Evolutionary conservation across 2,329 filamentous ascomycete species (phyloP), one percentile per base, ranked within the genome.

Genomic region (Talaromyces piceae): DNA sequence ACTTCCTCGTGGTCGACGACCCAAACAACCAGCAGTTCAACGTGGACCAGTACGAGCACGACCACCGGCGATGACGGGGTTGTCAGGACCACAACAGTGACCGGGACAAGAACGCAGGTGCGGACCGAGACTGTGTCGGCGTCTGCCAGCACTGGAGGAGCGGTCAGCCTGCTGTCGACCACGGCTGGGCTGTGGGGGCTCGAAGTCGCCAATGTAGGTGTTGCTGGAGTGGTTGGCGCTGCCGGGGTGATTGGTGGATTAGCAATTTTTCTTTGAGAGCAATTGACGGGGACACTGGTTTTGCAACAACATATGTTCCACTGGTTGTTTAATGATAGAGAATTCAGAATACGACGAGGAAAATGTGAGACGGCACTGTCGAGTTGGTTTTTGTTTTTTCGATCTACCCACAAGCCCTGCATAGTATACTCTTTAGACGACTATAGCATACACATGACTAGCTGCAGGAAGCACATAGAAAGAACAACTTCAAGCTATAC

Each of bases 91-190:
- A 46, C 41, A 27, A 47, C 51, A 27, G 20, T 43, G 20, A 43
- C 39, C n/a, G 39, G 39, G 3, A 43, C 39, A 13, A 22, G 8
- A 25, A 43, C 39, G 25, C 39, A 43, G 39, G 13, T 22, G 25
- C 39, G 25, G 13, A 43, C 39, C 11, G 20, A 13, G 20, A 43
- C 39, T 16, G 49, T 47, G 4, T 49, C 47, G 26, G 33, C 41
- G 11, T 49, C 51, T 30, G 43, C 51, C 12, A 48, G 46, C 30
- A 33, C 51, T 28, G 51, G 16, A 20, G 41, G 46, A 9, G 51
- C 51, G n/a, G 22, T 47, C 20, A 43, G 25, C 39, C 6, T 43
- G 20, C 23, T 43, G 23, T 12, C n/a, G n/a, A n/a, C 39, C 22
- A 6, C 16, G 13, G 23, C 11, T 43, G 39, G 39, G 8, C 1